Evolutionary conservation across 2,329 filamentous ascomycete genomes (phyloP), one percentile per base, ranked within the genome.

Genomic region (Calonectria honghensis): DNA sequence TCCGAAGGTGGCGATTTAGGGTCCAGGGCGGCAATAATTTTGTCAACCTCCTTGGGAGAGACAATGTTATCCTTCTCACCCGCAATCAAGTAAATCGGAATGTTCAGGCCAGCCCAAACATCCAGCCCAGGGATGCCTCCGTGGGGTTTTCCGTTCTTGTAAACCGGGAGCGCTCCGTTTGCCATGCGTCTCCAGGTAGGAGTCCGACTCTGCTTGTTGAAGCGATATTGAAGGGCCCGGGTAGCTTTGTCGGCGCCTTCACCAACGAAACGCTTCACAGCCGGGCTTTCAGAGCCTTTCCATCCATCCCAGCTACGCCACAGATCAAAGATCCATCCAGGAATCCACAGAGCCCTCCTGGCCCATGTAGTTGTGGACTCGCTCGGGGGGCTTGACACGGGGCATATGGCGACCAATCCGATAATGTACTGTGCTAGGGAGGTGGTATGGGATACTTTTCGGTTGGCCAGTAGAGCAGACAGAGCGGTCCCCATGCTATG

Each of bases 401-500:
- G 96, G 77, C 96, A 98, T 31, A 98, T 93, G 4, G 93, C 95
- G 37, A 98, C 88, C 9, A 98, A 83, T 0, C 95, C 96, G 61
- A 93, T 86, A n/a, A 97, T 90, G 80, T 94, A 88, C 13, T 92
- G 84, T 39, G 90, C 87, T n/a, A 95, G 80, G 1, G 86, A 83
- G 32, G 88, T 87, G 29, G 84, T 86, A 73, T 92, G 86, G 1
- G 89, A 85, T 27, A 78, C 52, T 18, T 79, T 79, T 2, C 75
- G 82, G 79, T 84, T 87, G 13, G 95, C 93, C 67, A 98, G 87
- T 20, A 93, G 87, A 32, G 94, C 93, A 7, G 93, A 92, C 27
- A 98, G 87, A 4, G 94, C 94, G 73, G 94, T 96, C 9, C 97
- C 97, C 91, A 98, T 94, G 83, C 95, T 98, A 82, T 99, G 97